Evolutionary conservation across 257 asterid genomes (phyloP).

Genomic region (Vinca minor): DNA sequence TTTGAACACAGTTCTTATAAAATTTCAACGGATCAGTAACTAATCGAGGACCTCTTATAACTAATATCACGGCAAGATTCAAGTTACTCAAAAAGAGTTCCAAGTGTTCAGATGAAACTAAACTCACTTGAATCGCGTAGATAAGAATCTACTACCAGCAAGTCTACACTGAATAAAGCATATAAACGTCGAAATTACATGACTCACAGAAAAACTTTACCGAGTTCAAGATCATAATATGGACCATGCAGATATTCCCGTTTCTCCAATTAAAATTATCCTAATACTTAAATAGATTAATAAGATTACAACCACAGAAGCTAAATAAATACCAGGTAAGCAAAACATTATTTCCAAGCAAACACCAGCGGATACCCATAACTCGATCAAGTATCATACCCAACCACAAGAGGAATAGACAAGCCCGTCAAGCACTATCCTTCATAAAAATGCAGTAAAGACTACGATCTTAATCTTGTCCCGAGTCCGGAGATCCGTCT

Average conservation of each 20-base stretch:
- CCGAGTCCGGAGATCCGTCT: constrained; percentile 75
- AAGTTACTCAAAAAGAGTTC: too few relatives aligned
- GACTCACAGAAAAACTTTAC: background rate
- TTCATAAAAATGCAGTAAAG: background rate
- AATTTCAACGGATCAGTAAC: too few relatives aligned
- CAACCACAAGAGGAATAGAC: background rate
- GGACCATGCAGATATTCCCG: background rate
- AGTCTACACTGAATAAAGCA: background rate
- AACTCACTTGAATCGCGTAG: too few relatives aligned
- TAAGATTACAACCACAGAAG: background rate
- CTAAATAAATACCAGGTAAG: background rate
- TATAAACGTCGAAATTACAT: background rate
- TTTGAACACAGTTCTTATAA: too few relatives aligned
- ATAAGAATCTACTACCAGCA: too few relatives aligned
- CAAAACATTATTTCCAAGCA: constrained; percentile 1
- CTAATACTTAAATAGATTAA: background rate
- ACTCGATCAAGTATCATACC: background rate
- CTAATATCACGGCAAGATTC: too few relatives aligned
- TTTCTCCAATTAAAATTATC: background rate
- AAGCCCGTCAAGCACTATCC: background rate
- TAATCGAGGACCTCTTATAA: too few relatives aligned
- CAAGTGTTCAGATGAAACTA: too few relatives aligned
- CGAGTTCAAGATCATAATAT: background rate
- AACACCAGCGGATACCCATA: background rate
- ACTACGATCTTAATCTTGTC: constrained; percentile 24